A percentile compares a stretch with the other conserved stretches of the same genome.
phyloP scores from a whole-genome alignment of 2,329 filamentous ascomycete genomes.

The Didymella pomorum region DNA sequence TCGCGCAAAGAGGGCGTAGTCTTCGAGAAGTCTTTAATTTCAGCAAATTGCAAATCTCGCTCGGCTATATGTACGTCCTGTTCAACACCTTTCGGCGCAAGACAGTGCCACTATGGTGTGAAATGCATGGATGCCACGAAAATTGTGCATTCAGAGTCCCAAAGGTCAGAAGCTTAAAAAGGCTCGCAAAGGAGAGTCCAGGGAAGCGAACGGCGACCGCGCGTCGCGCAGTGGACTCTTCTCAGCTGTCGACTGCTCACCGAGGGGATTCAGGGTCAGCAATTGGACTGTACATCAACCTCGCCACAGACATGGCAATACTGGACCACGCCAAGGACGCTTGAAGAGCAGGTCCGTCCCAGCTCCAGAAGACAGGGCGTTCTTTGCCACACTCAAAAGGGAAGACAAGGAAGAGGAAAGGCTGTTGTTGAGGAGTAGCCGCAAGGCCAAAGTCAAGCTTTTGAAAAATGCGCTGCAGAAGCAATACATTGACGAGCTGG shows the following conservation, averaged over 20 bases:
- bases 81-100: not conserved
- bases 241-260: not conserved
- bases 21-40: not conserved
- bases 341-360: not conserved
- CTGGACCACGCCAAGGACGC: not conserved
- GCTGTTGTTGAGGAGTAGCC: not conserved
- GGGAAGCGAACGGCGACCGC: not conserved
- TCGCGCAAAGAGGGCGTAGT: not conserved
- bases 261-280: not conserved
- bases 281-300: not conserved
- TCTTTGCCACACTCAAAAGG: not conserved
- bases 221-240: not conserved
- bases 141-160: not conserved
- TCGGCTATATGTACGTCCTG: not conserved
- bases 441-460: not conserved
- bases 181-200: not conserved
- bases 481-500: not conserved
- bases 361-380: not conserved
- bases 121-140: not conserved
- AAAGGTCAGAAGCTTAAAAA: not conserved
- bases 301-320: not conserved
- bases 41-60: constrained; percentile 1
- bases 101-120: not conserved
- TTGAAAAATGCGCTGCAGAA: not conserved
- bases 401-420: not conserved